Evolutionary conservation across 202 grass and related monocot genomes (phyloP).

Genomic region (Saccharum hybrid): DNA sequence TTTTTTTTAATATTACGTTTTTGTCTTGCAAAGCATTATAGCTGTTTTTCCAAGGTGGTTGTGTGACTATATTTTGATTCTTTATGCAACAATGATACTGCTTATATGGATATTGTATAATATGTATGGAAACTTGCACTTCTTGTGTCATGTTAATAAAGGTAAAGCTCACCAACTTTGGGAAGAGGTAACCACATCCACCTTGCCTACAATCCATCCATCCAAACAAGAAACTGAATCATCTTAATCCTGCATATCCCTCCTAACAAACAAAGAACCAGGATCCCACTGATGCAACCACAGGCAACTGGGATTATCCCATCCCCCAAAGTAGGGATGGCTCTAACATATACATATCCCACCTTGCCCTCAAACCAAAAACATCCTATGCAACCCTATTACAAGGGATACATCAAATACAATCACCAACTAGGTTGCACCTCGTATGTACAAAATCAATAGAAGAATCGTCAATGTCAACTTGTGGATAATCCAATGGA

Average conservation of each 20-base stretch:
- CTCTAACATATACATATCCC: neutral
- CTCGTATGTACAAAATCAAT: neutral
- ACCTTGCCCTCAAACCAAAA: neutral
- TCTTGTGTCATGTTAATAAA: neutral
- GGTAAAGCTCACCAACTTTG: neutral
- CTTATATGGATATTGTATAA: neutral
- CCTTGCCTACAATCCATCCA: neutral
- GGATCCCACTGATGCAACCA: neutral
- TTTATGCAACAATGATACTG: neutral
- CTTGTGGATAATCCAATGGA: neutral
- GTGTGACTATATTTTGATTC: neutral
- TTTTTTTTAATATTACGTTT: neutral
- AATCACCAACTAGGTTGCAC: neutral
- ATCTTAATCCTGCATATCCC: neutral
- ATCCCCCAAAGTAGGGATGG: neutral
- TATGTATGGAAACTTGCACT: neutral
- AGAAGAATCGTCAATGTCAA: neutral
- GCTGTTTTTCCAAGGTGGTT: neutral
- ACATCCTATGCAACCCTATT: slow-evolving; percentile 3
- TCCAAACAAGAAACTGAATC: neutral
- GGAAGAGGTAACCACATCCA: neutral
- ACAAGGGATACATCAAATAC: slow-evolving; percentile 4
- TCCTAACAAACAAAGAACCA: neutral
- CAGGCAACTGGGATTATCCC: neutral
- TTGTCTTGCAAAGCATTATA: neutral